Evolutionary conservation across 176 grass and related monocot species (phyloP).

Genomic region (Lolium rigidum): DNA sequence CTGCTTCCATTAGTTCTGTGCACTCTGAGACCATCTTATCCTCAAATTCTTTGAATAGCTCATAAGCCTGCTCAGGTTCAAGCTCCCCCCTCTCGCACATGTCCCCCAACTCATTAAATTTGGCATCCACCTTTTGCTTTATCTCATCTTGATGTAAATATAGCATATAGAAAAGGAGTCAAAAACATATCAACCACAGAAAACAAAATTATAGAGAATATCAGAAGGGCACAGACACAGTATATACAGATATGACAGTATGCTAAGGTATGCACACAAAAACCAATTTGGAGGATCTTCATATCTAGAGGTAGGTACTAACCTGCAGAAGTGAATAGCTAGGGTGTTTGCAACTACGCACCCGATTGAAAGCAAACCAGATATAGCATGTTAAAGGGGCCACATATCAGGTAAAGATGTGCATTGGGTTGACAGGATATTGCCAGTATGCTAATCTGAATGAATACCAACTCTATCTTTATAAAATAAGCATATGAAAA

Average conservation of each 20-base stretch:
- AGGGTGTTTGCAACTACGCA: constrained; percentile 11
- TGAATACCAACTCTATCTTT: neutral
- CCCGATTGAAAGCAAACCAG: neutral
- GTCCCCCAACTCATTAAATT: constrained; percentile 82
- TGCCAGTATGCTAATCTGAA: neutral
- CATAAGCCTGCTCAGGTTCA: constrained; percentile 84
- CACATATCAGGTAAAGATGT: constrained; percentile 12
- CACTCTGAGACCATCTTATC: constrained; percentile 74
- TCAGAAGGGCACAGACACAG: neutral
- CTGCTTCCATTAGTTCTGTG: constrained; percentile 60
- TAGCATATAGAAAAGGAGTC: constrained; percentile 30
- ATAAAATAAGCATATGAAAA: constrained; percentile 21
- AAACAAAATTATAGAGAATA: constrained; percentile 27
- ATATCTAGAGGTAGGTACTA: constrained; percentile 10
- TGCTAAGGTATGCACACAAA: constrained; percentile 6
- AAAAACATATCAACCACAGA: constrained; percentile 18
- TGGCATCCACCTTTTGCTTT: constrained; percentile 85
- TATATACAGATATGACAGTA: constrained; percentile 14
- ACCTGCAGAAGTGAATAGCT: constrained; percentile 5
- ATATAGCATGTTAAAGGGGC: neutral
- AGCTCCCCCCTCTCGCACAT: constrained; percentile 82
- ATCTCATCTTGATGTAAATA: constrained; percentile 75
- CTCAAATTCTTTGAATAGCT: constrained; percentile 93
- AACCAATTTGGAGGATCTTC: neutral
- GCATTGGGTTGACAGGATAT: neutral